Conservation (phyloP, 2,329 filamentous ascomycete species). For the Sphaerulina musiva region DNA sequence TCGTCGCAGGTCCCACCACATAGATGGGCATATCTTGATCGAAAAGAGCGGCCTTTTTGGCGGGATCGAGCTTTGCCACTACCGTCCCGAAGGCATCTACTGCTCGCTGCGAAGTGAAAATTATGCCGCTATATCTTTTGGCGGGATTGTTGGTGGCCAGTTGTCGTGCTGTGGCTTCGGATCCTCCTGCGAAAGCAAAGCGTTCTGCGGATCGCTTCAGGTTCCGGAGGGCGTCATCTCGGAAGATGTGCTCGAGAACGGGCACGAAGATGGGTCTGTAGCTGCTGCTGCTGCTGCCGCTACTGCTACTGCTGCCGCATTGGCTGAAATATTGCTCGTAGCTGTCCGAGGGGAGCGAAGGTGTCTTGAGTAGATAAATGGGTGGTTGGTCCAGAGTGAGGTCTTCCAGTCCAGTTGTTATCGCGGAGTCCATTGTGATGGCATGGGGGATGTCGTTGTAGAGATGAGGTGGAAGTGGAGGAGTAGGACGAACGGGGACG, state of each 20-base stretch:
- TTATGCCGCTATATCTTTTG: constrained; percentile 62
- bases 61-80: constrained; percentile 46
- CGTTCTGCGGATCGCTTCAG: constrained; percentile 49
- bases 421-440: constrained; percentile 22
- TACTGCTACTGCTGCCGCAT: constrained; percentile 4
- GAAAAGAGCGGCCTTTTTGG: constrained; percentile 34
- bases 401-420: constrained; percentile 21
- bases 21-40: constrained; percentile 58
- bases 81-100: constrained; percentile 69
- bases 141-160: constrained; percentile 31
- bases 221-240: constrained; percentile 51
- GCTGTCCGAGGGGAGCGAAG: constrained; percentile 61
- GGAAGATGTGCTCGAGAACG: constrained; percentile 65
- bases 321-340: constrained; percentile 62
- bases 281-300: constrained; percentile 15
- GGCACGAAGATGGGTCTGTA: constrained; percentile 68
- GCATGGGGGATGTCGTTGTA: neutral
- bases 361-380: constrained; percentile 70
- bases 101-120: constrained; percentile 78
- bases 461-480: neutral
- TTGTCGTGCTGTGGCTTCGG: constrained; percentile 24
- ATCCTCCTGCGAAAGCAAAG: constrained; percentile 36
- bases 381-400: constrained; percentile 40
- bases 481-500: neutral
- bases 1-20: constrained; percentile 74